Percentiles rank a stretch among this genome's conserved stretches.
phyloP scores from a whole-genome alignment of 2,329 filamentous ascomycete genomes.

The Gnomoniopsis smithogilvyi region DNA sequence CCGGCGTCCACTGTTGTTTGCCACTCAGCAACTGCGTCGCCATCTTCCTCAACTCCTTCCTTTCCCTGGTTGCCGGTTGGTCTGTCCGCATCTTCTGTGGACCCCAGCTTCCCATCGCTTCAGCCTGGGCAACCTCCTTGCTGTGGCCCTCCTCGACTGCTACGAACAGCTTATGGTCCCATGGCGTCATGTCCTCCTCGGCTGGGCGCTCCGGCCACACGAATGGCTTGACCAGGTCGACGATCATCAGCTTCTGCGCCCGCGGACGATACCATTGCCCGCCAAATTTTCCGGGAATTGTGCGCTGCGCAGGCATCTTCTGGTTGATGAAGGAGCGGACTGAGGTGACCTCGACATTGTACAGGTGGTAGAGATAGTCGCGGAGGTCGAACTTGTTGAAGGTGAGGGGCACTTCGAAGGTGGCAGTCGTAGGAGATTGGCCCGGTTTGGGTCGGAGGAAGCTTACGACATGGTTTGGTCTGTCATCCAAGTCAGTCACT shows the following conservation, averaged over 20 bases:
- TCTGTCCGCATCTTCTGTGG: constrained; percentile 28
- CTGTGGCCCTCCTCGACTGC: constrained; percentile 46
- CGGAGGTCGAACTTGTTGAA: constrained; percentile 97
- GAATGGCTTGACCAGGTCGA: constrained; percentile 84
- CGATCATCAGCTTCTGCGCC: constrained; percentile 87
- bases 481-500: constrained; percentile 32
- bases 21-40: constrained; percentile 61
- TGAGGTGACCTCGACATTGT: constrained; percentile 68
- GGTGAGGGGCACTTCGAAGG: constrained; percentile 84
- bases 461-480: constrained; percentile 77
- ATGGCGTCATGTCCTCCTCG: constrained; percentile 49
- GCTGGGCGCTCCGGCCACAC: constrained; percentile 74
- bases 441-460: constrained; percentile 69
- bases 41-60: constrained; percentile 48
- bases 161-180: constrained; percentile 61
- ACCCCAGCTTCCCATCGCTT: background rate
- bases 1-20: constrained; percentile 57
- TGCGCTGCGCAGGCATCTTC: constrained; percentile 55
- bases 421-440: constrained; percentile 76
- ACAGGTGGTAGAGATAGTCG: constrained; percentile 88
- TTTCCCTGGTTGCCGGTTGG: constrained; percentile 33
- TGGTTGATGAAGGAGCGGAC: constrained; percentile 80
- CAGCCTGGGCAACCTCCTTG: constrained; percentile 24
- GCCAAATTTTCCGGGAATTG: constrained; percentile 39
- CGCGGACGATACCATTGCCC: constrained; percentile 67